These are phyloP conservation scores for Lanmaoa pseudosensibilis DNA, from an alignment of 768 basidiomycete genomes.

Conservation along the genomic window DNA sequence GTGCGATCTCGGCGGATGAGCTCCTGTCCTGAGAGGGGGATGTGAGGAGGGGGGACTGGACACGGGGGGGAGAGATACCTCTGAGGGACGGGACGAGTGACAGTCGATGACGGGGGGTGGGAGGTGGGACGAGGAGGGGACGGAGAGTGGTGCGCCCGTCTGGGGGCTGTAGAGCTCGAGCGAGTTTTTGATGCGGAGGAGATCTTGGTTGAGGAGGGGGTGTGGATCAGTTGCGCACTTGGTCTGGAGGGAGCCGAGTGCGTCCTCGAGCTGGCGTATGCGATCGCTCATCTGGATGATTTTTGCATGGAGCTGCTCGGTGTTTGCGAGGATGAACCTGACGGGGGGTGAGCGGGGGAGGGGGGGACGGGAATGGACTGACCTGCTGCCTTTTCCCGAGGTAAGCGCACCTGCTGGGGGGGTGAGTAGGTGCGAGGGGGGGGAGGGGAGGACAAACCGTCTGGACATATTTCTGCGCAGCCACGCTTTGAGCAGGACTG, in stretches of 20 bases:
- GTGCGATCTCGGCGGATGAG: conserved; percentile 25
- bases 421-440: neutral
- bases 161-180: conserved; percentile 57
- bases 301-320: conserved; percentile 64
- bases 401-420: conserved; percentile 50
- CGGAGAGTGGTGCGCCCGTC: conserved; percentile 2
- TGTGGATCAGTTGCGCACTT: conserved; percentile 44
- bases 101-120: conserved; percentile 4
- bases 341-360: conserved; percentile 13
- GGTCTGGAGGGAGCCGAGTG: conserved; percentile 46
- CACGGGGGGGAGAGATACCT: conserved; percentile 15
- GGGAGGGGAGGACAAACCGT: conserved; percentile 37
- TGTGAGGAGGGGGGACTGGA: neutral
- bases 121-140: conserved; percentile 16
- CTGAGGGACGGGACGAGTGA: conserved; percentile 21
- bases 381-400: conserved; percentile 65
- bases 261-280: conserved; percentile 64
- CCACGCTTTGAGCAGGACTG: conserved; percentile 68
- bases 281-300: conserved; percentile 61
- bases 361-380: conserved; percentile 10
- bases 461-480: conserved; percentile 61
- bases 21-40: conserved; percentile 22
- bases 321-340: conserved; percentile 69
- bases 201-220: conserved; percentile 57
- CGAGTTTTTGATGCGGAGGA: conserved; percentile 63